Evolutionary conservation across 768 basidiomycete genomes (phyloP), one percentile per base, ranked within the genome.

Genomic region (Coprinopsis cinerea): DNA sequence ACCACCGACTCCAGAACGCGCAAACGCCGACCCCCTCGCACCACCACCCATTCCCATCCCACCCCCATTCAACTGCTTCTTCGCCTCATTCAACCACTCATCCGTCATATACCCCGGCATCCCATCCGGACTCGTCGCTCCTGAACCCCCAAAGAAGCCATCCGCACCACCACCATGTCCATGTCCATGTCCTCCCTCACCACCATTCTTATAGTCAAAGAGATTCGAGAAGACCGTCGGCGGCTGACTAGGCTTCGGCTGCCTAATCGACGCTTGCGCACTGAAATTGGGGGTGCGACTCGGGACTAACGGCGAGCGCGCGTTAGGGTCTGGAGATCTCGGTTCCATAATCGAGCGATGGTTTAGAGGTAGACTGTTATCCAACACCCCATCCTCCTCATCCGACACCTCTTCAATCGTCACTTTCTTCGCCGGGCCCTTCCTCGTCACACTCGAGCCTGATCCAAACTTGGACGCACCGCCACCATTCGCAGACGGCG

Each of bases 371-470:
- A 45, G 28, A n/a, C n/a, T 28, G 27, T 45, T 45, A 23, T 45
- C 44, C 27, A 45, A 20, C 14, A 45, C 44, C 25, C 44, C 44
- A 32, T 45, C 44, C 28, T 45, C 44, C 24, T 43, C 41, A 45
- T 45, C 44, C 44, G 44, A 32, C 25, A 45, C 28, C 28, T 45
- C 44, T 20, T 45, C 44, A 27, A 45, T 45, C 44, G 44, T 45
- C 7, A 45, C 44, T 18, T 27, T 45, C 44, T 45, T 45, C 15
- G 28, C 20, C 37, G 37, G 37, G 25, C 42, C 44, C 27, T 45
- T 45, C 44, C 18, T 45, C 28, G 28, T 45, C 41, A 22, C 20
- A 4, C 15, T 20, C 9, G 9, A 25, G 20, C 27, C 27, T 11
- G 7, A 11, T 20, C 37, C 18, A 20, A 40, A 34, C 9, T 34